Evolutionary conservation across 1,139 yeast species (phyloP).

Genomic region (Candida tropicalis): DNA sequence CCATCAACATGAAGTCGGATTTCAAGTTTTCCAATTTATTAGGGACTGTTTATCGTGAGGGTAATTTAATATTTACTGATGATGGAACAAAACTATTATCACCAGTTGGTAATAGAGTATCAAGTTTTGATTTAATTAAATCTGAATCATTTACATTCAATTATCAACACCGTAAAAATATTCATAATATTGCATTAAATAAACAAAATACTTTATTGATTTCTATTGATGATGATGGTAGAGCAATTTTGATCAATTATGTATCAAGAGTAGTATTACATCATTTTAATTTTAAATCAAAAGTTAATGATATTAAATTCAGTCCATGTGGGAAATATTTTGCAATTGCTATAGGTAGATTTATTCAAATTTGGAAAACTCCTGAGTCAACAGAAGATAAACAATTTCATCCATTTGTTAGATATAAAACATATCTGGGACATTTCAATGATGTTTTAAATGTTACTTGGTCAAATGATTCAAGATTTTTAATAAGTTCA

Average conservation of each 20-base stretch:
- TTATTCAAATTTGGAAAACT: conserved; percentile 92
- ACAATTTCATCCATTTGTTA: conserved; percentile 94
- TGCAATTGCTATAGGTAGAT: conserved; percentile 83
- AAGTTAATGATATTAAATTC: conserved; percentile 73
- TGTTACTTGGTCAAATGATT: conserved; percentile 87
- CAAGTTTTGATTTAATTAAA: conserved; percentile 83
- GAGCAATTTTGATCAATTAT: conserved; percentile 89
- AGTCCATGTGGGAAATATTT: conserved; percentile 88
- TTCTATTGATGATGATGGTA: conserved; percentile 90
- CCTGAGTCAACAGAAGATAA: conserved; percentile 74
- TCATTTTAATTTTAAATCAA: conserved; percentile 89
- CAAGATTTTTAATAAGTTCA: conserved; percentile 81
- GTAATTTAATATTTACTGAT: conserved; percentile 82
- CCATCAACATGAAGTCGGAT: conserved; percentile 43
- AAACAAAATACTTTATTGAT: conserved; percentile 77
- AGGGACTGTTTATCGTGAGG: conserved; percentile 94
- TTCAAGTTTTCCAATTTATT: conserved; percentile 76
- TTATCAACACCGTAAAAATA: conserved; percentile 89
- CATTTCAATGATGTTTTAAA: conserved; percentile 83
- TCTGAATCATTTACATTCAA: conserved; percentile 87
- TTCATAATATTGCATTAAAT: conserved; percentile 78
- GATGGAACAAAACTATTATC: conserved; percentile 84
- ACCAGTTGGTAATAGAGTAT: conserved; percentile 94
- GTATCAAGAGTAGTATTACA: conserved; percentile 85
- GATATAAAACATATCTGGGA: conserved; percentile 89